Evolutionary conservation across 306 rosid species (phyloP).

Genomic region (Psophocarpus tetragonolobus): DNA sequence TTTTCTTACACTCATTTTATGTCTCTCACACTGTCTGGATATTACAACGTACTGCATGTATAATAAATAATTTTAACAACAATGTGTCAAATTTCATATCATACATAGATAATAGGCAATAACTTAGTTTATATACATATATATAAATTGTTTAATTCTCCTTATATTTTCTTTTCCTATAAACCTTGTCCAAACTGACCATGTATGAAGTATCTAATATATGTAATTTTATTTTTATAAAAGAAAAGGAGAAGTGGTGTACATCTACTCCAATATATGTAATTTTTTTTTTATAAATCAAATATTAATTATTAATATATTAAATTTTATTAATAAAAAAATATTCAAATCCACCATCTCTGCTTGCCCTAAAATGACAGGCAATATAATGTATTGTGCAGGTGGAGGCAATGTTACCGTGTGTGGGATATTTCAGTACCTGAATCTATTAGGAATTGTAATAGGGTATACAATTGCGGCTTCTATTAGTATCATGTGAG

Average conservation of each 20-base stretch:
- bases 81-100: neutral
- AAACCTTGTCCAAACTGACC: neutral
- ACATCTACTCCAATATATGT: neutral
- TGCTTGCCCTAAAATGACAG: conserved; percentile 1
- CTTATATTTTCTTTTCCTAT: neutral
- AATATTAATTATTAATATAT: too few species aligned
- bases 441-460: conserved; percentile 51
- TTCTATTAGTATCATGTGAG: conserved; percentile 65
- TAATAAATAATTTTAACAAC: too few species aligned
- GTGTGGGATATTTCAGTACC: conserved; percentile 55
- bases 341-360: too few species aligned
- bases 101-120: neutral
- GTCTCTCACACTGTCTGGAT: too few species aligned
- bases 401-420: conserved; percentile 48
- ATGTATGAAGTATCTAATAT: neutral
- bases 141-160: too few species aligned
- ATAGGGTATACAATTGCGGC: conserved; percentile 71
- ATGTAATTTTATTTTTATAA: neutral
- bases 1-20: too few species aligned
- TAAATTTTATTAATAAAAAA: too few species aligned
- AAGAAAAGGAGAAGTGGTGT: neutral
- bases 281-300: too few species aligned
- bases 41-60: too few species aligned
- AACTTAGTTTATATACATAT: too few species aligned
- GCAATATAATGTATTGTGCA: conserved; percentile 28